Base-by-base conservation (phyloP, 352 stramenopile genomes). In the Phytophthora syringae region DNA sequence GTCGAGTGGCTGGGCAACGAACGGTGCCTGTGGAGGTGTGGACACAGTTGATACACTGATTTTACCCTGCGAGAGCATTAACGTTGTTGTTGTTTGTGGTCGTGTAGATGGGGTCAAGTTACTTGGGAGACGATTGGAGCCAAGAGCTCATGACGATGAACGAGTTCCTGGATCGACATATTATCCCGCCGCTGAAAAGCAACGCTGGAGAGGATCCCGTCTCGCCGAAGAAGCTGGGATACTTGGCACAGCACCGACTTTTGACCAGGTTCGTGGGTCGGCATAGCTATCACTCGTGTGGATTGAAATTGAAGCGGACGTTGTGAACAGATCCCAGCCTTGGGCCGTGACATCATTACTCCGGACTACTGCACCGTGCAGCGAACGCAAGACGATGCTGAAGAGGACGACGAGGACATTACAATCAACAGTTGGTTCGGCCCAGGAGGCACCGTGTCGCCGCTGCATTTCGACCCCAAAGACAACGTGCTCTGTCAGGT, bases 401-500 rank as follows among this genome's bases (percentile, higher is more conserved):
- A 81, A 6, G 70, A 74, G 0, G 69, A 84, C 30, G 70, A 84
- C 28, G 76, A 90, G 28, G 86, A 92, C 52, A 81, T 97, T 15
- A 83, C 87, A 0, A 67, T 92, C 20, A 96, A 97, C 56, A 84
- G 86, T 22, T 97, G 91, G 90, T 94, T 97, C 34, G 91, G 91
- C 11, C 91, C 91, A 0, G 52, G 62, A 3, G 74, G 74, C 15
- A 97, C 91, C 0, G 76, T 96, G 6, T 97, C 90, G 6, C 91
- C 91, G 13, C 65, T 96, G 52, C 91, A 97, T 64, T 95, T 91
- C 50, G 91, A 97, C 40, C 88, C 84, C 9, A 93, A 93, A 61
- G 90, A 97, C 71, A 97, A 97, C 52, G 54, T 97, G 27, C 75
- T 97, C 0, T 95, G 87, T 25, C 91, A 97, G 58, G 86, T 96